A percentile compares a stretch with the other conserved stretches of the same genome.
phyloP scores from a whole-genome alignment of 2,329 filamentous ascomycete genomes.

The Fusarium virguliforme region DNA sequence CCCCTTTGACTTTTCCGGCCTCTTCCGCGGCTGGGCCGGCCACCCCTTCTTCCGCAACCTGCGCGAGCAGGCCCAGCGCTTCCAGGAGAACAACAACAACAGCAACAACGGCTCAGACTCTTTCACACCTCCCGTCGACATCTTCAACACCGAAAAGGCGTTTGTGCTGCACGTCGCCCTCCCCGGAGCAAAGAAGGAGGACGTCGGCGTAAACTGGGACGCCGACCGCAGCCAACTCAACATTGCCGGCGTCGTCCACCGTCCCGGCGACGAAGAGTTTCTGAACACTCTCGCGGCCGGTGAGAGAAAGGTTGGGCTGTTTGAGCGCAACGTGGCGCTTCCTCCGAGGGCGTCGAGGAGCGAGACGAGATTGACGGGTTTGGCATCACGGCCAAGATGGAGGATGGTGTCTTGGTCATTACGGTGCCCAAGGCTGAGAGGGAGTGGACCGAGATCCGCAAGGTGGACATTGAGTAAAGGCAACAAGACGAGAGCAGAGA shows the following conservation, averaged over 20 bases:
- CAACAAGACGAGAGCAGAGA: neutral
- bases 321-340: conserved; percentile 79
- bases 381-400: conserved; percentile 81
- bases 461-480: conserved; percentile 70
- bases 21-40: conserved; percentile 59
- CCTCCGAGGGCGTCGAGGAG: conserved; percentile 60
- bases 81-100: conserved; percentile 33
- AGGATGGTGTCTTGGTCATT: conserved; percentile 84
- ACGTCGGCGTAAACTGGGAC: conserved; percentile 84
- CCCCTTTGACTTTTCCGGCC: conserved; percentile 58
- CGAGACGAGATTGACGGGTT: conserved; percentile 76
- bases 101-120: conserved; percentile 52
- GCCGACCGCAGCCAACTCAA: conserved; percentile 76
- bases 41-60: conserved; percentile 63
- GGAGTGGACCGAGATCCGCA: conserved; percentile 75
- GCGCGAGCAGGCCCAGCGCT: conserved; percentile 57
- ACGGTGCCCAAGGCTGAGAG: conserved; percentile 81
- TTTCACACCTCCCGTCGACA: conserved; percentile 79
- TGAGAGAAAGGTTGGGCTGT: conserved; percentile 81
- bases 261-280: conserved; percentile 80
- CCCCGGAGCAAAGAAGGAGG: conserved; percentile 84
- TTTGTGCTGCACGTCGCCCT: conserved; percentile 83
- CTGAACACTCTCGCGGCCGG: conserved; percentile 74
- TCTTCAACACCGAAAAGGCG: conserved; percentile 78
- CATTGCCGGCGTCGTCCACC: conserved; percentile 81